phyloP scores from a whole-genome alignment of 2,329 filamentous ascomycete genomes.

The Falciphora oryzae region DNA sequence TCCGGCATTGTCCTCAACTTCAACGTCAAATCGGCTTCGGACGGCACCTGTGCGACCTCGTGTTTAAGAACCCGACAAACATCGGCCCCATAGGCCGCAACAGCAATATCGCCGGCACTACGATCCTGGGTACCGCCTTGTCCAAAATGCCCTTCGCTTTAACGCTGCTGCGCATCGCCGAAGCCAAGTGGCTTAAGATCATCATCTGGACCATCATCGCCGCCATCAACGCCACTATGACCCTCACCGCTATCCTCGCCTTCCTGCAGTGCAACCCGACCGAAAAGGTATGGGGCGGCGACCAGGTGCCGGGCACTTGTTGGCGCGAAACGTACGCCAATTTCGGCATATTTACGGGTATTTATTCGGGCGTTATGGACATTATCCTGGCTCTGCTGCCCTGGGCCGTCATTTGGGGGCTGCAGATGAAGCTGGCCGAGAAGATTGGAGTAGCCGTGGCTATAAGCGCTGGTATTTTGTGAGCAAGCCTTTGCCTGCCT shows the following conservation, averaged over 20 bases:
- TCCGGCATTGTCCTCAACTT: conserved; percentile 5
- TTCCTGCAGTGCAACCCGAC: conserved; percentile 13
- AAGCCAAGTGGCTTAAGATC: conserved; percentile 16
- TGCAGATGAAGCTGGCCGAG: conserved; percentile 24
- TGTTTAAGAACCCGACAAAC: conserved; percentile 6
- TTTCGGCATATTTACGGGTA: conserved; percentile 20
- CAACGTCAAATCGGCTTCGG: conserved; percentile 13
- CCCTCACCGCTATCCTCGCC: conserved; percentile 16
- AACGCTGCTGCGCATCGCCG: conserved; percentile 28
- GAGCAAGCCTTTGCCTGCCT: conserved; percentile 6
- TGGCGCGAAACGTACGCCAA: conserved; percentile 19
- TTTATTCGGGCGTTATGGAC: conserved; percentile 22
- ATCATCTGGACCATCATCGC: conserved; percentile 27
- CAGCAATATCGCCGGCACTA: conserved; percentile 18
- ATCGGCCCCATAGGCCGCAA: not conserved
- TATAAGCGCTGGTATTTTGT: conserved; percentile 28
- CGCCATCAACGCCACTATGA: conserved; percentile 25
- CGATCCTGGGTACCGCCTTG: conserved; percentile 25
- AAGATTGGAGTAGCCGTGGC: conserved; percentile 24
- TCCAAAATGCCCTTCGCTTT: conserved; percentile 34
- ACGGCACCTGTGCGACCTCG: conserved; percentile 9
- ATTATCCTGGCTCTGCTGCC: conserved; percentile 23
- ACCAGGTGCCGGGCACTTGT: conserved; percentile 10
- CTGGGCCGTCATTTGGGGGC: conserved; percentile 23
- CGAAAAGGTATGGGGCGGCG: conserved; percentile 12